Percentiles rank a stretch among this genome's conserved stretches.
phyloP scores from a whole-genome alignment of 495 filamentous ascomycete species.

The Podospora conica region DNA sequence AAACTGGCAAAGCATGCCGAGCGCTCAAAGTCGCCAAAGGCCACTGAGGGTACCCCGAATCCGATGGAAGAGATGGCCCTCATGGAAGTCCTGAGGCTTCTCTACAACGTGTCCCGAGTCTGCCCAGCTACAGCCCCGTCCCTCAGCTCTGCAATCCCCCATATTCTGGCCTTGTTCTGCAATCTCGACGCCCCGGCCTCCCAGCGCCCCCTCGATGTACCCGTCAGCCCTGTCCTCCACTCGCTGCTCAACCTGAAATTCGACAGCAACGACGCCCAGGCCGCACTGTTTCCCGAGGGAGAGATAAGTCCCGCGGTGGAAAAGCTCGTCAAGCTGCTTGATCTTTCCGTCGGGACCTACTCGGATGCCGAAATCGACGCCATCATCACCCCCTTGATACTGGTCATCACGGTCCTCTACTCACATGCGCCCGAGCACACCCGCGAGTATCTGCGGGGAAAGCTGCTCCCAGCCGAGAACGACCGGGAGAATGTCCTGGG shows the following conservation, averaged over 20 bases:
- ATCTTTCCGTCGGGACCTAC: conserved; percentile 56
- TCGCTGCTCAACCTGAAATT: conserved; percentile 74
- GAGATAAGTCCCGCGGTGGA: conserved; percentile 57
- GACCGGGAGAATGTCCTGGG: conserved; percentile 80
- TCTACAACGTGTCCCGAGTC: conserved; percentile 71
- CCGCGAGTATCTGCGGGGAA: conserved; percentile 54
- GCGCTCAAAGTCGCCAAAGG: conserved; percentile 13
- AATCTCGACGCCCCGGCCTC: conserved; percentile 28
- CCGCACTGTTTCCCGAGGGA: conserved; percentile 60
- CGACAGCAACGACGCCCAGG: conserved; percentile 27
- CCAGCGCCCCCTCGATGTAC: conserved; percentile 38
- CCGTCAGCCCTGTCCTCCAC: conserved; percentile 62
- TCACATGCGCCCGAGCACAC: conserved; percentile 62
- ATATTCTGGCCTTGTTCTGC: conserved; percentile 65
- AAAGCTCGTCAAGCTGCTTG: conserved; percentile 67
- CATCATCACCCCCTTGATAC: conserved; percentile 61
- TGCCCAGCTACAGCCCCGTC: conserved; percentile 44
- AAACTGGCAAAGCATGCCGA: conserved; percentile 64
- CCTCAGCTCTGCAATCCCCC: conserved; percentile 63
- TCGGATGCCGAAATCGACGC: conserved; percentile 61
- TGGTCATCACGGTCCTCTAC: conserved; percentile 64
- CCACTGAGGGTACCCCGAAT: conserved; percentile 31
- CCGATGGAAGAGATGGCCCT: conserved; percentile 76
- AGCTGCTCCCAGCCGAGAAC: conserved; percentile 68
- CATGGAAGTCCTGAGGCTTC: conserved; percentile 74